These are phyloP conservation scores for Erythrobasidium hasegawianum DNA, from an alignment of 1,284 basidiomycete species.

Conservation along the genomic window DNA sequence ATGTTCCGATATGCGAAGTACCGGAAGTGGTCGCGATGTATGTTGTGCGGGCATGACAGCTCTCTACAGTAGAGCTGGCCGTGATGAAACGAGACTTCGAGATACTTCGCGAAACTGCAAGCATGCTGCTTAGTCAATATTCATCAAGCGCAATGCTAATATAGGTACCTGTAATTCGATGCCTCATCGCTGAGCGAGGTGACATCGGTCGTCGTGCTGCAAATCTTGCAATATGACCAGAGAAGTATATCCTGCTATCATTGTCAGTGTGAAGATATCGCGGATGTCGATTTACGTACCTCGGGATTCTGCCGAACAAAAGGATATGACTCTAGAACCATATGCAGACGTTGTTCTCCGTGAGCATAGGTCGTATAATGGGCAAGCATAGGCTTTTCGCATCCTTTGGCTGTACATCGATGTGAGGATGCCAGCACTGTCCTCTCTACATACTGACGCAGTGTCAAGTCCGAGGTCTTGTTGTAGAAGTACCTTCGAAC, in stretches of 20 bases:
- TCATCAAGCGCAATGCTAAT: slow-evolving; percentile 64
- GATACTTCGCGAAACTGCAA: slow-evolving; percentile 82
- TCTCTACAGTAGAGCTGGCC: slow-evolving; percentile 58
- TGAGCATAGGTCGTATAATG: slow-evolving; percentile 89
- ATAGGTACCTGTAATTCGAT: slow-evolving; percentile 66
- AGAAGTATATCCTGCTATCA: slow-evolving; percentile 71
- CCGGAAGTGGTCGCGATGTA: slow-evolving; percentile 86
- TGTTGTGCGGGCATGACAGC: slow-evolving; percentile 75
- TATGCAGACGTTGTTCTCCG: slow-evolving; percentile 62
- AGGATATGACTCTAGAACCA: slow-evolving; percentile 19
- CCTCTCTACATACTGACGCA: slow-evolving; percentile 87
- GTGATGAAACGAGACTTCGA: slow-evolving; percentile 88
- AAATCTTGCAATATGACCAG: slow-evolving; percentile 85
- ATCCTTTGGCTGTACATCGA: slow-evolving; percentile 72
- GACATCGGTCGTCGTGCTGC: slow-evolving; percentile 60
- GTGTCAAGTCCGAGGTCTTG: slow-evolving; percentile 74
- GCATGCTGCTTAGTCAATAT: slow-evolving; percentile 92
- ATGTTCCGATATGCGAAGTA: slow-evolving; percentile 71
- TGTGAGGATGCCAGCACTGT: slow-evolving; percentile 66
- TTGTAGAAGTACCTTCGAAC: slow-evolving; percentile 84
- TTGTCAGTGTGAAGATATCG: no score
- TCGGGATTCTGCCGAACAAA: slow-evolving; percentile 1
- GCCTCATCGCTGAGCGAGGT: slow-evolving; percentile 52
- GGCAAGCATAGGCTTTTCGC: slow-evolving; percentile 71
- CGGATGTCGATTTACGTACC: no score